Evolutionary conservation across 2,329 filamentous ascomycete species (phyloP), one percentile per base, ranked within the genome.

Genomic region (Reticulascus tulasneorum): DNA sequence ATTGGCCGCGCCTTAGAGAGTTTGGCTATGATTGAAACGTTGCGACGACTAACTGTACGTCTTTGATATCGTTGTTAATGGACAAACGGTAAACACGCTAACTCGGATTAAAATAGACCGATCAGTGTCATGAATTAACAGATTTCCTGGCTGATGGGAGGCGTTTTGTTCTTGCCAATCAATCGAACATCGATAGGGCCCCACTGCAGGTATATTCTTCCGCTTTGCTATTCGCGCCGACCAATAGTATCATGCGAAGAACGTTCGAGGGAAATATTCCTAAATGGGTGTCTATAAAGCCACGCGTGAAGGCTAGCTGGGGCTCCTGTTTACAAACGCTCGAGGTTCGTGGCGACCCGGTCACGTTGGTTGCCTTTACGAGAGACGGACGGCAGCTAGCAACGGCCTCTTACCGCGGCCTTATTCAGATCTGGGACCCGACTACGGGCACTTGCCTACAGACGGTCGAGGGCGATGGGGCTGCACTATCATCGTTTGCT

Each of bases 201-300:
- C 54, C 54, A 2, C 48, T 56, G 6, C 53, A 58, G 25, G 24
- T 54, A 2, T 56, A 59, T 21, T 35, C 26, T 2, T 55, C 54
- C 2, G 45, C 45, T 1, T 23, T 59, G 2, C 16, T 51, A 1
- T 57, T 59, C 29, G 16, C 45, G 3, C 54, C 54, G 4, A 17
- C 37, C 12, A 40, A 31, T 1, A 54, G 55, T 13, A 16, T 45
- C 6, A 23, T 50, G 4, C 29, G 46, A 23, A 15, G 20, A 6
- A 27, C 21, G 13, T 52, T 51, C 23, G n/a, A 29, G 16, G 20
- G 33, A 1, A n/a, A 42, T 9, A 31, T 49, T 20, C 40, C 44
- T 2, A 9, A 17, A 1, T 55, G 47, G 48, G 21, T 57, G 35
- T 28, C 7, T 20, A 23, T 19, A 4, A 5, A 16, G 11, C 48